phyloP scores from a whole-genome alignment of 345 rosid genomes.

The Viola odorata region DNA sequence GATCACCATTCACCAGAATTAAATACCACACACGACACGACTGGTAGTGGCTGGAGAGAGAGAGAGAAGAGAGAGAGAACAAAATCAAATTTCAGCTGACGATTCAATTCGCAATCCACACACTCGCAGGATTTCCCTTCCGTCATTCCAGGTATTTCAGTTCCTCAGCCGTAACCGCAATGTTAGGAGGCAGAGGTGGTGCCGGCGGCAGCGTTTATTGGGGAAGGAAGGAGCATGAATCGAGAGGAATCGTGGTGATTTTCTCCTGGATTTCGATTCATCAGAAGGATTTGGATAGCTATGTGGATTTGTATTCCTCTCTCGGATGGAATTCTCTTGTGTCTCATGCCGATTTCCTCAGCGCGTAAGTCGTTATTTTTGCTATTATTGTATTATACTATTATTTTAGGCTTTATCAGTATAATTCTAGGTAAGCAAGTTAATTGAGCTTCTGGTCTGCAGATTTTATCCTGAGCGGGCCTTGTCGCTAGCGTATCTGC shows the following conservation, averaged over 20 bases:
- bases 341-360: constrained; percentile 66
- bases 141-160: not conserved
- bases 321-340: constrained; percentile 87
- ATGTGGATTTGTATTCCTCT: constrained; percentile 72
- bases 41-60: no score
- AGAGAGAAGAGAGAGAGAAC: not conserved
- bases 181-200: constrained; percentile 45
- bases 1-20: no score
- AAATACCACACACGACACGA: no score
- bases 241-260: constrained; percentile 67
- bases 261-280: constrained; percentile 68
- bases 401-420: no score
- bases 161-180: constrained; percentile 12
- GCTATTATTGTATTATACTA: no score
- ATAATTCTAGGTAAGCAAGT: no score
- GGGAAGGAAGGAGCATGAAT: constrained; percentile 15
- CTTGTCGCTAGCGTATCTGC: constrained; percentile 57
- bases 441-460: constrained; percentile 14
- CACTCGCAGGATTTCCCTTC: not conserved
- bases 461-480: constrained; percentile 79
- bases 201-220: constrained; percentile 3
- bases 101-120: not conserved
- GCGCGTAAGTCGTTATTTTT: constrained; percentile 39
- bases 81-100: not conserved
- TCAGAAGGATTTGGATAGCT: constrained; percentile 39